Conservation (phyloP, 2,329 filamentous ascomycete species). For the Nakataea oryzae region DNA sequence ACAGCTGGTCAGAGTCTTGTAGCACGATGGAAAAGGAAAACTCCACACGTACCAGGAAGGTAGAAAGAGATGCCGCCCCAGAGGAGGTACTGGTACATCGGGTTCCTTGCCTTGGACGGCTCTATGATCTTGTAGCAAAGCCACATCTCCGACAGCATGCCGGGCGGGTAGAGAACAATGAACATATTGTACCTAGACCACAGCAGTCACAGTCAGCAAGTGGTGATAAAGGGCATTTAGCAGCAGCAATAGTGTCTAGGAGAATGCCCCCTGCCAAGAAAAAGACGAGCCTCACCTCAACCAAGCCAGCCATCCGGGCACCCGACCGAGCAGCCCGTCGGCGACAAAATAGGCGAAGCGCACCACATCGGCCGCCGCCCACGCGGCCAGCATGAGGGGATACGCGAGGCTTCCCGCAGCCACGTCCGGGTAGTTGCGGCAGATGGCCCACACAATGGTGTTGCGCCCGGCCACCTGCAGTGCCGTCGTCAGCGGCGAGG, state of each 20-base stretch:
- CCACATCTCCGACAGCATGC: slow-evolving; percentile 52
- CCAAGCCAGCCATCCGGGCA: slow-evolving; percentile 48
- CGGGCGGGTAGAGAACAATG: slow-evolving; percentile 56
- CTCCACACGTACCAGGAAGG: slow-evolving; percentile 1
- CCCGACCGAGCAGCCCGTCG: slow-evolving; percentile 29
- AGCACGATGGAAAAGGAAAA: background rate
- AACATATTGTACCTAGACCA: slow-evolving; percentile 47
- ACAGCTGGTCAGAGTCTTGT: background rate
- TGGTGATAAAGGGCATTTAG: background rate
- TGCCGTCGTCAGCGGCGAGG: slow-evolving; percentile 51
- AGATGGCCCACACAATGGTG: slow-evolving; percentile 55
- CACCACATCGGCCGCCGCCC: slow-evolving; percentile 58
- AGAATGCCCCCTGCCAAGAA: background rate
- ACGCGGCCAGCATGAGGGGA: slow-evolving; percentile 48
- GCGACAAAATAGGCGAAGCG: slow-evolving; percentile 58
- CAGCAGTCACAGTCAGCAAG: background rate
- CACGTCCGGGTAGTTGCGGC: slow-evolving; percentile 36
- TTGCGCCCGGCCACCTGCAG: slow-evolving; percentile 59
- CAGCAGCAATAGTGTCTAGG: background rate
- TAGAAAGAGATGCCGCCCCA: slow-evolving; percentile 2
- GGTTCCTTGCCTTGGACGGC: background rate
- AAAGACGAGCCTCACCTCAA: slow-evolving; percentile 23
- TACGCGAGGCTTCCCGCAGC: slow-evolving; percentile 33
- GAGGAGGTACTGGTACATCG: slow-evolving; percentile 3
- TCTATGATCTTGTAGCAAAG: slow-evolving; percentile 34